Percentiles rank a stretch among this genome's conserved stretches.
Evolutionary conservation across 106 monocot genomes (phyloP).

Genomic region (Chionographis japonica): DNA sequence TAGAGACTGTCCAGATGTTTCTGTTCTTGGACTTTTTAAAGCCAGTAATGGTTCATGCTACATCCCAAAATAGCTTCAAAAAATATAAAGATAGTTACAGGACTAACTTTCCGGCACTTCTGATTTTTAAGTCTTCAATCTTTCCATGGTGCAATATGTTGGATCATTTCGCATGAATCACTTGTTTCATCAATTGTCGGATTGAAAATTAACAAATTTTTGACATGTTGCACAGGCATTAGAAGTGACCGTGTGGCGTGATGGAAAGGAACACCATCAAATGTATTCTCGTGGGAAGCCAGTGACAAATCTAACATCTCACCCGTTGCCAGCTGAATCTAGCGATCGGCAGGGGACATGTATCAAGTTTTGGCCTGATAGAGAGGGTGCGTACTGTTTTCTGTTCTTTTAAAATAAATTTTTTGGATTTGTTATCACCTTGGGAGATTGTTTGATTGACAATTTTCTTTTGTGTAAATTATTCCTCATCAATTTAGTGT

Average conservation of each 20-base stretch:
- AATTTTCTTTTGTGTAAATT: not conserved
- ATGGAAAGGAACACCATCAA: slow-evolving; percentile 76
- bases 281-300: slow-evolving; percentile 87
- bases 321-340: slow-evolving; percentile 33
- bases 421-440: not conserved
- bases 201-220: not conserved
- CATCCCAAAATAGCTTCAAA: no score
- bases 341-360: slow-evolving; percentile 57
- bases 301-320: slow-evolving; percentile 49
- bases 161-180: no score
- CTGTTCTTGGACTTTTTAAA: no score
- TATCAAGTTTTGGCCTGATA: slow-evolving; percentile 96
- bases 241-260: slow-evolving; percentile 93
- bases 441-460: not conserved
- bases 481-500: slow-evolving; percentile 44
- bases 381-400: slow-evolving; percentile 45
- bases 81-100: no score
- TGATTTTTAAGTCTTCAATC: no score
- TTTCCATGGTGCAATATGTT: no score
- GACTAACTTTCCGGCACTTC: no score
- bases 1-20: no score
- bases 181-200: not conserved
- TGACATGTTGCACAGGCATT: slow-evolving; percentile 37
- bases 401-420: not conserved
- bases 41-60: no score